Evolutionary conservation across 2,329 filamentous ascomycete genomes (phyloP).

Genomic region (Clonostachys rhizophaga): DNA sequence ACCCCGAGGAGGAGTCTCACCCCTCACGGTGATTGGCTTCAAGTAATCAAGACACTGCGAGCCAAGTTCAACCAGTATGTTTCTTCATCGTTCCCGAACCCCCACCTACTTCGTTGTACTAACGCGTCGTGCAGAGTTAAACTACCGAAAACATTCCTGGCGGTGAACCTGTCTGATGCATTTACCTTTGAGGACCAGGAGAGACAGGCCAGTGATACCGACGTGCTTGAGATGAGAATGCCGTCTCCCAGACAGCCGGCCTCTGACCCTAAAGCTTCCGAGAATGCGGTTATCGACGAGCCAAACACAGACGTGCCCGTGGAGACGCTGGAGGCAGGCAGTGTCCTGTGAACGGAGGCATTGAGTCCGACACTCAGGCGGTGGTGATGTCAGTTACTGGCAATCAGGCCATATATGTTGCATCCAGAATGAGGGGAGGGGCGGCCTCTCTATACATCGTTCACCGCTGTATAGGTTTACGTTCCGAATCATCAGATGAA

Average conservation of each 20-base stretch:
- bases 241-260: not conserved
- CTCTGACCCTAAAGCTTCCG: too few species aligned
- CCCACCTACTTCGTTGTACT: conserved; percentile 5
- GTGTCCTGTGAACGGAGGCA: too few species aligned
- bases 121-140: conserved; percentile 46
- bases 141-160: conserved; percentile 61
- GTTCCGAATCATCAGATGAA: too few species aligned
- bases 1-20: conserved; percentile 88
- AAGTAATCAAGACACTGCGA: conserved; percentile 90
- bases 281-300: too few species aligned
- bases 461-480: too few species aligned
- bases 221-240: conserved; percentile 42
- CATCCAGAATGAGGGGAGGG: too few species aligned
- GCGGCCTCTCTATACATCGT: too few species aligned
- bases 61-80: conserved; percentile 92
- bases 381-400: too few species aligned
- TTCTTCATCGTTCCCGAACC: not conserved
- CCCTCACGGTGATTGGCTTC: conserved; percentile 89
- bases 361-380: too few species aligned
- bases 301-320: too few species aligned
- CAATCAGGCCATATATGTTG: too few species aligned
- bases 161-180: conserved; percentile 59
- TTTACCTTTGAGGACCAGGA: conserved; percentile 56
- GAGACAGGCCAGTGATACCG: conserved; percentile 37
- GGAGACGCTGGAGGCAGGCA: too few species aligned